Conservation (phyloP, 1,284 basidiomycete genomes). For the Rhodotorula sp. region DNA sequence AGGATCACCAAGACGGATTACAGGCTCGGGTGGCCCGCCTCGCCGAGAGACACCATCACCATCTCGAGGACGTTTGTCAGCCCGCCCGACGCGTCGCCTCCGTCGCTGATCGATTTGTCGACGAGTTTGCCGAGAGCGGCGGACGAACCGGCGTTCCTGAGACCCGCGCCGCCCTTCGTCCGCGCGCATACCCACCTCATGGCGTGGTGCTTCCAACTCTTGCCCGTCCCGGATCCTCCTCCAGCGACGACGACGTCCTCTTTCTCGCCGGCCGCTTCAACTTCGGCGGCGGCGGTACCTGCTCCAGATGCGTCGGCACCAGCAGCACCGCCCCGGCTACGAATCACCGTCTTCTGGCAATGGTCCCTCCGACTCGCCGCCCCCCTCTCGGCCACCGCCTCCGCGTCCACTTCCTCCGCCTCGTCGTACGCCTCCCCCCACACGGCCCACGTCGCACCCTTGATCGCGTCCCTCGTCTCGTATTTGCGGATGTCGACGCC, state of each 20-base stretch:
- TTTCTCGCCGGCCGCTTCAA: slow-evolving; percentile 43
- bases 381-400: slow-evolving; percentile 52
- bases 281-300: slow-evolving; percentile 40
- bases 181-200: slow-evolving; percentile 83
- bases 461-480: slow-evolving; percentile 14
- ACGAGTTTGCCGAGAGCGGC: slow-evolving; percentile 87
- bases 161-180: slow-evolving; percentile 91
- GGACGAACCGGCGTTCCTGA: slow-evolving; percentile 88
- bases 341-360: slow-evolving; percentile 90
- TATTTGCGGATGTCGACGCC: too few relatives aligned
- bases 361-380: slow-evolving; percentile 79
- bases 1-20: slow-evolving; percentile 86
- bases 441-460: not conserved
- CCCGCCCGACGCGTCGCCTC: not conserved
- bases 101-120: slow-evolving; percentile 75
- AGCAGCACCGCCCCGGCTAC: slow-evolving; percentile 50
- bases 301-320: slow-evolving; percentile 48
- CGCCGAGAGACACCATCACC: slow-evolving; percentile 86
- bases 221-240: slow-evolving; percentile 38
- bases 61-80: slow-evolving; percentile 72
- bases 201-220: slow-evolving; percentile 82
- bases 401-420: not conserved
- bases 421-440: not conserved
- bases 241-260: not conserved
- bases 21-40: slow-evolving; percentile 92